Evolutionary conservation across 148 eudicot species (phyloP), one percentile per base, ranked within the genome.

Genomic region (Hydrangea macrophylla): DNA sequence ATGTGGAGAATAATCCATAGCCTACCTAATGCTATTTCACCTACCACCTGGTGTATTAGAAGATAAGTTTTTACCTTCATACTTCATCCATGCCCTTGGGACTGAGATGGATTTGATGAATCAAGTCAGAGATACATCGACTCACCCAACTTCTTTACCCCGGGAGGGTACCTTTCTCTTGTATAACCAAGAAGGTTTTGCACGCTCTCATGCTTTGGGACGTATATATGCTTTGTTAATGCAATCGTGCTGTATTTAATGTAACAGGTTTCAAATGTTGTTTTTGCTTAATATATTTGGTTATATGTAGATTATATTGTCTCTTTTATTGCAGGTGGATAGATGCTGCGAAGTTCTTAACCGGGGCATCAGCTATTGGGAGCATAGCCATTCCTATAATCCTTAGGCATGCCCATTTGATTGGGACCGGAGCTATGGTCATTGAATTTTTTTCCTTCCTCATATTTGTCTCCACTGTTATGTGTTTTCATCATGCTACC

Each of bases 381-480:
- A 94, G 98, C 82, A 62, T 94, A 67, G 98, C 98, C 25, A 94
- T 94, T 33, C 98, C 98, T 35, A 85, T 88, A 32, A 94, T 94
- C 60, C 85, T 94, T 27, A 80, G 88, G 75, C 98, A 94, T 55
- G 98, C 98, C 5, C 62, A 74, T 65, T 72, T 94, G 72, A 94
- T 94, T 35, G 80, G 76, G 58, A 81, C 88, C 7, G 97, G 97
- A 63, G 98, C 97, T 53, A 88, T 94, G 97, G 65, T 81, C 74
- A 90, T 94, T 17, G 98, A 88, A 71, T 84, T 94, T 37, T 72
- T 79, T 17, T 90, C 98, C n/a, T 94, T 90, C 79, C 78, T 94
- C 71, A 83, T 94, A 70, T 90, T 94, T 58, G 84, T 81, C 36
- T 85, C 97, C 85, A 90, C 98, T 2, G 92, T 90, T 28, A 42